phyloP scores from a whole-genome alignment of 1,284 basidiomycete species.

The Pseudozyma sp. region DNA sequence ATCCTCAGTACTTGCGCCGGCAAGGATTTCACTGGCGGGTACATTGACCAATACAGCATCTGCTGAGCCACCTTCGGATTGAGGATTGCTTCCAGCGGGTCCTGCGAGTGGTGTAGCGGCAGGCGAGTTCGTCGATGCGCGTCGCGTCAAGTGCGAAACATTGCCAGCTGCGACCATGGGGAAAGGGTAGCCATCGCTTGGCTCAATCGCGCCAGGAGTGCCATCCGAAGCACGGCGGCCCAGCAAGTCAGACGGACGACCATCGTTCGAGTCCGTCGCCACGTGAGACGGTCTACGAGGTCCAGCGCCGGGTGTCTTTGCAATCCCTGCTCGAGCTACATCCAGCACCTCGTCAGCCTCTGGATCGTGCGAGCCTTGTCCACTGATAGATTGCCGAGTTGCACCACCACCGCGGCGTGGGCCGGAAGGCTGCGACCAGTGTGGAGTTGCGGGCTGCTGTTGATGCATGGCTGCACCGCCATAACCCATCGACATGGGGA shows the following conservation, averaged over 20 bases:
- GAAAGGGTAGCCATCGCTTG: slow-evolving; percentile 55
- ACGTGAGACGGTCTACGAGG: slow-evolving; percentile 38
- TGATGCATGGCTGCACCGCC: not conserved
- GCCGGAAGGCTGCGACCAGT: slow-evolving; percentile 57
- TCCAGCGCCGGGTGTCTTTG: slow-evolving; percentile 45
- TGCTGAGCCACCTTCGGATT: not conserved
- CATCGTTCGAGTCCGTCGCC: not conserved
- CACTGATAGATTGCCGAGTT: slow-evolving; percentile 7
- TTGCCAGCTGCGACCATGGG: slow-evolving; percentile 34
- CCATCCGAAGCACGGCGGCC: slow-evolving; percentile 33
- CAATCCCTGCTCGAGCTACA: slow-evolving; percentile 10
- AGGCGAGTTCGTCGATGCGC: slow-evolving; percentile 50
- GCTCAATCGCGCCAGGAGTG: slow-evolving; percentile 28
- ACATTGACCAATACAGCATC: not conserved
- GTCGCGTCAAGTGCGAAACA: slow-evolving; percentile 31
- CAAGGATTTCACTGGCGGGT: slow-evolving; percentile 2
- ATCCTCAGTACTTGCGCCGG: slow-evolving; percentile 42
- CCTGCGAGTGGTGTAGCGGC: slow-evolving; percentile 41
- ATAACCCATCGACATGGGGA: slow-evolving; percentile 14
- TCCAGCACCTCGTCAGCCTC: slow-evolving; percentile 32
- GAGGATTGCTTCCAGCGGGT: slow-evolving; percentile 5
- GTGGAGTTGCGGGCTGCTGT: slow-evolving; percentile 54
- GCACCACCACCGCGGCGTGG: slow-evolving; percentile 15
- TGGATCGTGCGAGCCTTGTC: not conserved
- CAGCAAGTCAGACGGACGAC: not conserved